phyloP scores from a whole-genome alignment of 2,329 filamentous ascomycete genomes.

The Aspergillus brasiliensis region DNA sequence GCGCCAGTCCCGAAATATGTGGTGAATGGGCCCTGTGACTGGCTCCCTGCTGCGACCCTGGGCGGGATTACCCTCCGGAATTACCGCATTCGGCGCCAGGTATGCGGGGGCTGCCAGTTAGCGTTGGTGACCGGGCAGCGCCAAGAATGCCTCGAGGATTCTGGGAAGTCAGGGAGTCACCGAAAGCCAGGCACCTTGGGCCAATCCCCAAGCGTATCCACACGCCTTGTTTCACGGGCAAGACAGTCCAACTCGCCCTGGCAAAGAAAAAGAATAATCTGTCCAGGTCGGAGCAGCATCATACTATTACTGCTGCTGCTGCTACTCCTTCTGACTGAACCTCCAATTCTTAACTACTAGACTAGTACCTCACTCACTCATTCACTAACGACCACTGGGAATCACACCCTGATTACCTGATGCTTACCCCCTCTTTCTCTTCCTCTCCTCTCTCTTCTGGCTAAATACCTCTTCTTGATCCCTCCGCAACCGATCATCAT shows the following conservation, averaged over 20 bases:
- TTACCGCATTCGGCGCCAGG: slow-evolving; percentile 17
- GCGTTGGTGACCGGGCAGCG: slow-evolving; percentile 11
- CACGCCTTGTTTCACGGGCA: slow-evolving; percentile 18
- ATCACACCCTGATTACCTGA: slow-evolving; percentile 6
- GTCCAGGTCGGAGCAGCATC: neutral
- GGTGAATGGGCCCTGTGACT: slow-evolving; percentile 13
- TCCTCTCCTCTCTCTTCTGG: neutral
- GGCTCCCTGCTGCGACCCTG: slow-evolving; percentile 19
- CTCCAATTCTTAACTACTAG: neutral
- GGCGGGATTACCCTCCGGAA: slow-evolving; percentile 18
- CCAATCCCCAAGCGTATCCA: slow-evolving; percentile 7
- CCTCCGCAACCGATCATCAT: neutral
- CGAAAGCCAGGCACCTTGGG: slow-evolving; percentile 11
- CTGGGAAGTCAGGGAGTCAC: slow-evolving; percentile 15
- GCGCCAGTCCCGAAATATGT: slow-evolving; percentile 10
- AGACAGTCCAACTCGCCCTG: slow-evolving; percentile 10
- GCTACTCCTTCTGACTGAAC: neutral
- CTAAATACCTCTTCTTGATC: neutral
- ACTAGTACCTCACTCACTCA: neutral
- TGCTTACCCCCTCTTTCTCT: neutral
- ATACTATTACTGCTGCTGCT: neutral
- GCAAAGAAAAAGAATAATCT: neutral
- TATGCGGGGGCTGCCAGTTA: slow-evolving; percentile 24
- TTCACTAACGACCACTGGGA: neutral
- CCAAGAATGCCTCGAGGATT: slow-evolving; percentile 18